A percentile compares a stretch with the other conserved stretches of the same genome.
Conservation (phyloP, 129 eudicot species). For the Artemisia argyi region DNA sequence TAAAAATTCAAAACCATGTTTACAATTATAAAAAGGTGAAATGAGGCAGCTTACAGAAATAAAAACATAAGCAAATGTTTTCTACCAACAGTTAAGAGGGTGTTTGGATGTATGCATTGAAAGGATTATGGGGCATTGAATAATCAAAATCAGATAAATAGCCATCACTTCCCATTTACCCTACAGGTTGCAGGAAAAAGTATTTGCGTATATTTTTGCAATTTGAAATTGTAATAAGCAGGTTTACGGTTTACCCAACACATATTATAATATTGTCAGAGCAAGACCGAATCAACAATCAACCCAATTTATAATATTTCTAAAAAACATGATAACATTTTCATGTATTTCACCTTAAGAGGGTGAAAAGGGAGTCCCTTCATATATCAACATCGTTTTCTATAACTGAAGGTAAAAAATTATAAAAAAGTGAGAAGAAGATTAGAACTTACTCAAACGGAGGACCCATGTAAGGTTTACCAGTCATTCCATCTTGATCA, state of each 20-base stretch:
- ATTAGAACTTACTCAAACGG: slow-evolving; percentile 55
- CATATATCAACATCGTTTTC: background rate
- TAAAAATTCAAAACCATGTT: background rate
- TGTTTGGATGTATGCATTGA: background rate
- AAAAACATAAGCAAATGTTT: background rate
- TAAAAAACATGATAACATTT: background rate
- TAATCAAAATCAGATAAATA: background rate
- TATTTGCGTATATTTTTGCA: background rate
- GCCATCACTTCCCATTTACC: too few species aligned
- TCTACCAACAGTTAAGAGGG: background rate
- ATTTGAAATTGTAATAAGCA: background rate
- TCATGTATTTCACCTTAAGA: background rate
- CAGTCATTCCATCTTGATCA: slow-evolving; percentile 40
- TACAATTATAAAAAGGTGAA: slow-evolving; percentile 2
- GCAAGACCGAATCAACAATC: background rate
- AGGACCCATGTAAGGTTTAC: slow-evolving; percentile 79
- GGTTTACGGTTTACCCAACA: too few species aligned
- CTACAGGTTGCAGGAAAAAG: background rate
- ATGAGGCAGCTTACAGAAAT: background rate
- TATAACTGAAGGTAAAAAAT: background rate
- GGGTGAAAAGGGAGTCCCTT: background rate
- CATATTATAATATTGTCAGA: too few species aligned
- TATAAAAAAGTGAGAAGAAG: background rate
- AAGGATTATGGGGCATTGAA: background rate
- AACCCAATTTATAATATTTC: background rate